Evolutionary conservation across 805 yeast species (phyloP), one percentile per base, ranked within the genome.

Genomic region (Candida railenensis): DNA sequence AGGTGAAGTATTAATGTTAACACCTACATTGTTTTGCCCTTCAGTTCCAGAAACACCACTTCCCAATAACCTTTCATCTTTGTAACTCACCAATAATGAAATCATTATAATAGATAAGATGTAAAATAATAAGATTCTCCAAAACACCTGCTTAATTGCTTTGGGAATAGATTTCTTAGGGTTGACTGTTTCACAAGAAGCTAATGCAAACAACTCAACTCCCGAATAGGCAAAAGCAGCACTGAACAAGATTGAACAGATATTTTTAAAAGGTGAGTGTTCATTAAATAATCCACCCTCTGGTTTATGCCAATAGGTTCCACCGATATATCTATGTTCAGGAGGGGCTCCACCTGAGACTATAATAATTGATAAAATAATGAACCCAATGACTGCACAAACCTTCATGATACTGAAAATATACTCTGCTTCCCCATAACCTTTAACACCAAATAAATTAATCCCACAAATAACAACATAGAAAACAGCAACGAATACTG

Each of bases 391-490:
- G 43, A 83, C 76, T 62, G 85, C 82, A 16, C 73, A 40, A n/a
- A 81, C 77, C 61, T 83, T 83, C 46, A 77, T 66, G 18, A 69
- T 41, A 44, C 83, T 78, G 54, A 83, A 76, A 38, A 78, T 57
- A 53, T 78, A 81, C 62, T 83, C 89, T 30, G 82, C 81, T 63
- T 83, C 89, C 63, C 87, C 88, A 56, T 82, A 83, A 48, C 87
- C 87, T 54, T 68, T 72, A 33, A 81, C 83, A 54, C 88, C 87
- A 45, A 80, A 76, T 46, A 82, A 63, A 61, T 83, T 82, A 49
- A 82, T 77, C 34, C 63, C 48, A 28, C 79, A 59, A 49, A 83
- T 74, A 25, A 79, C 55, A 3, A 67, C 70, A 55, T 73, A 83
- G 54, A 83, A 82, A 33, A 82, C 73, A 1, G 77, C 73, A 32